These are phyloP conservation scores for Penicillium argentinense DNA, from an alignment of 495 filamentous ascomycete species.

Conservation along the genomic window DNA sequence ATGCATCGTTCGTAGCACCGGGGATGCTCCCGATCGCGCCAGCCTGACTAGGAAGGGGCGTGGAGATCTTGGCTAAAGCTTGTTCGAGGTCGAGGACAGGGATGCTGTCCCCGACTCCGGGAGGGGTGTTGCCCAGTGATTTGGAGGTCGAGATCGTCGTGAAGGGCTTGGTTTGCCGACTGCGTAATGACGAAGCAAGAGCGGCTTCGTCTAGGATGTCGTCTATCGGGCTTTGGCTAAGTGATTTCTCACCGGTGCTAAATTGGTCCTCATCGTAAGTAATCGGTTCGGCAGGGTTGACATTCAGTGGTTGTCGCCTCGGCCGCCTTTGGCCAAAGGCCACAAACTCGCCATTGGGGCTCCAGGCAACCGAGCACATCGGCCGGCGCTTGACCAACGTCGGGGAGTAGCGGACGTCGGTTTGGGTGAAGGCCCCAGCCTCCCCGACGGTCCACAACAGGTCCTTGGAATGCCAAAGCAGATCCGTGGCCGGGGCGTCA, in stretches of 20 bases:
- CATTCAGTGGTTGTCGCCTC: conserved; percentile 35
- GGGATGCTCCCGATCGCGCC: conserved; percentile 63
- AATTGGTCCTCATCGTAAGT: conserved; percentile 30
- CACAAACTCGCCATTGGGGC: conserved; percentile 44
- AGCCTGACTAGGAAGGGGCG: conserved; percentile 56
- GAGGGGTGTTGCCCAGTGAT: conserved; percentile 55
- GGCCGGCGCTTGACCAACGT: conserved; percentile 67
- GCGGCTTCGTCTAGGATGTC: conserved; percentile 61
- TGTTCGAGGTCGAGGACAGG: conserved; percentile 60
- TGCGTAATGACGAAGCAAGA: conserved; percentile 48
- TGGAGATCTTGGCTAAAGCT: conserved; percentile 54
- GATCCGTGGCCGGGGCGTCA: conserved; percentile 65
- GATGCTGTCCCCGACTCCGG: conserved; percentile 46
- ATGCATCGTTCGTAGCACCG: conserved; percentile 48
- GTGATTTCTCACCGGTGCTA: conserved; percentile 41
- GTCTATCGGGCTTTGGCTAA: conserved; percentile 67
- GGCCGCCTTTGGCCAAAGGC: conserved; percentile 52
- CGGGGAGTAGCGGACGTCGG: conserved; percentile 78
- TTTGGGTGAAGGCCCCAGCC: conserved; percentile 81
- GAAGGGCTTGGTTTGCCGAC: conserved; percentile 35
- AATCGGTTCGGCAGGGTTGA: conserved; percentile 38
- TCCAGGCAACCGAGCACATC: conserved; percentile 48
- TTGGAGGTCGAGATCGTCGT: conserved; percentile 35
- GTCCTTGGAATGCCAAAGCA: conserved; percentile 90
- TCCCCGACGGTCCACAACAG: conserved; percentile 88